Conservation (phyloP, 164 flowering plant genomes). For the Akebia trifoliata region DNA sequence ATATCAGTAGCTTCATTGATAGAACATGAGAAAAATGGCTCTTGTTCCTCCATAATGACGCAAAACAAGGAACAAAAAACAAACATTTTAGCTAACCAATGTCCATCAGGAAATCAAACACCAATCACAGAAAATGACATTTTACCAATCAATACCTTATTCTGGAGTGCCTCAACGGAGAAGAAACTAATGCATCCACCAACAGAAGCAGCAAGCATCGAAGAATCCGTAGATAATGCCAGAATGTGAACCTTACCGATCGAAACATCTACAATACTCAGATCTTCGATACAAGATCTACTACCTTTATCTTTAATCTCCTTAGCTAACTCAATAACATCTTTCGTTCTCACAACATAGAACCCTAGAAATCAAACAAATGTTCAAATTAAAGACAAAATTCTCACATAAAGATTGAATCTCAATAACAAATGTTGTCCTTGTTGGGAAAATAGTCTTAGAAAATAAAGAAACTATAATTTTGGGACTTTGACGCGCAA, state of each 20-base stretch:
- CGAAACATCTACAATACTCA: conserved; percentile 53
- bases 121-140: not conserved
- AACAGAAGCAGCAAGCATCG: conserved; percentile 53
- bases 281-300: conserved; percentile 40
- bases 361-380: conserved; percentile 23
- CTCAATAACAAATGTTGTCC: no score
- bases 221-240: conserved; percentile 53
- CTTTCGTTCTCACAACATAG: conserved; percentile 66
- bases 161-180: conserved; percentile 47
- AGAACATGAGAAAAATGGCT: conserved; percentile 47
- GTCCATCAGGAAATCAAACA: not conserved
- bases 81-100: not conserved
- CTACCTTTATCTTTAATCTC: conserved; percentile 37
- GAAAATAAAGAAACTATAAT: no score
- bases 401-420: not conserved
- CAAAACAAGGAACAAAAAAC: not conserved
- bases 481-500: no score
- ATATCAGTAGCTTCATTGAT: conserved; percentile 42
- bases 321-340: conserved; percentile 55
- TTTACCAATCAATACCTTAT: conserved; percentile 42
- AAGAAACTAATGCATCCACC: conserved; percentile 45
- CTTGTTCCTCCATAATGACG: conserved; percentile 40
- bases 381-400: not conserved
- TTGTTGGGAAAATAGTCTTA: no score
- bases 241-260: conserved; percentile 54